A percentile compares a stretch with the other conserved stretches of the same genome.
Evolutionary conservation across 345 rosid genomes (phyloP).

Genomic region (Eucalyptus sp.): DNA sequence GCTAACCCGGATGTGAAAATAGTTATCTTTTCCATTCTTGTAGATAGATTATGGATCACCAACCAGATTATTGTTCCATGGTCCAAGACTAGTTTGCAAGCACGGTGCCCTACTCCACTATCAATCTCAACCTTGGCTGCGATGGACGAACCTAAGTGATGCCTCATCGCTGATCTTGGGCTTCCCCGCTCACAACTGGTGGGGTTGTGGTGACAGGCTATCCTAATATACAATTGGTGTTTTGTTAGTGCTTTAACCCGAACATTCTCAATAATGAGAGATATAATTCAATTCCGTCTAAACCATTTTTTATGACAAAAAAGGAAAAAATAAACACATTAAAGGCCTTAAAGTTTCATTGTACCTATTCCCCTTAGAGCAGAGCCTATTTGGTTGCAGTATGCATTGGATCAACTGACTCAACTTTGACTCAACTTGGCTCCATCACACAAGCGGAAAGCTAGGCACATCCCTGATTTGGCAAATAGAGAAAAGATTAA

Average conservation of each 20-base stretch:
- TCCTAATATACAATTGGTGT: neutral
- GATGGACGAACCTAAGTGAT: rapidly evolving
- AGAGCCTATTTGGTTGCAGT: neutral
- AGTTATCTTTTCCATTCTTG: rapidly evolving
- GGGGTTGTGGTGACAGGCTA: neutral
- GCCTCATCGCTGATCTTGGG: neutral
- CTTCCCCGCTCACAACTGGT: neutral
- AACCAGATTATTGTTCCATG: neutral
- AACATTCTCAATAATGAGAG: neutral
- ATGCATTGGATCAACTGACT: neutral
- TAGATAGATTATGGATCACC: neutral
- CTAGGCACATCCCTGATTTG: neutral
- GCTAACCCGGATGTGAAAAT: neutral
- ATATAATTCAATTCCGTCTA: neutral
- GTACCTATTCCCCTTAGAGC: neutral
- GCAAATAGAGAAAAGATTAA: neutral
- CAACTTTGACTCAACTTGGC: neutral
- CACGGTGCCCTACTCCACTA: neutral
- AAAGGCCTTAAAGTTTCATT: neutral
- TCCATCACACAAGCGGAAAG: neutral
- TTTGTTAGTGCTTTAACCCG: neutral
- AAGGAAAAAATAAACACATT: neutral
- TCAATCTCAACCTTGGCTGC: neutral
- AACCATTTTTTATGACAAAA: neutral
- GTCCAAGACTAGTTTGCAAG: neutral